Conservation (phyloP, 129 eudicot genomes). For the Rutidosis leptorrhynchoides region DNA sequence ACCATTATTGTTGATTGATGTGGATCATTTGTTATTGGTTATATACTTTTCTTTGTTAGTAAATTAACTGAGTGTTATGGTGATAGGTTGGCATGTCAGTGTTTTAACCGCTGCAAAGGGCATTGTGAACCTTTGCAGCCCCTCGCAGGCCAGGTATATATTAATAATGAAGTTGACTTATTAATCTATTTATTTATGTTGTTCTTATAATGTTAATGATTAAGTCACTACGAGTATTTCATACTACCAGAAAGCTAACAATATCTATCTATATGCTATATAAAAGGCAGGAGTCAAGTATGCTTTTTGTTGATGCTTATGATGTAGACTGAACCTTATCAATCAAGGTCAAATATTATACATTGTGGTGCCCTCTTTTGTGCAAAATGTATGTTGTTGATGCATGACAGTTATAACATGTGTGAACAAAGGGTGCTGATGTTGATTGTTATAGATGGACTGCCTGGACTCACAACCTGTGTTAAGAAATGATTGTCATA, state of each 20-base stretch:
- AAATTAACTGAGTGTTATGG: too few relatives aligned
- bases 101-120: too few relatives aligned
- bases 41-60: too few relatives aligned
- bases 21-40: too few relatives aligned
- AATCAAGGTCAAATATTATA: constrained; percentile 2
- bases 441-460: constrained; percentile 36
- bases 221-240: neutral
- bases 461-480: too few relatives aligned
- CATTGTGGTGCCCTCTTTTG: constrained; percentile 76
- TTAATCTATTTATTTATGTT: too few relatives aligned
- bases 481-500: too few relatives aligned
- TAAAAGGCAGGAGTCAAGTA: constrained; percentile 79
- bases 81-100: too few relatives aligned
- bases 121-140: too few relatives aligned
- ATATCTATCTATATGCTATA: constrained; percentile 68
- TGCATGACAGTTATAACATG: constrained; percentile 85
- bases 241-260: constrained; percentile 62
- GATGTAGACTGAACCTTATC: neutral
- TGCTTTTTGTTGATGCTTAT: neutral
- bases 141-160: too few relatives aligned
- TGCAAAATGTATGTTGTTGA: constrained; percentile 89
- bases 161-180: neutral
- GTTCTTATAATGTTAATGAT: too few relatives aligned
- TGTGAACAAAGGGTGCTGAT: constrained; percentile 84
- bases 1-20: too few relatives aligned